Evolutionary conservation across 2,329 filamentous ascomycete species (phyloP), one percentile per base, ranked within the genome.

Genomic region (Fusarium udum): DNA sequence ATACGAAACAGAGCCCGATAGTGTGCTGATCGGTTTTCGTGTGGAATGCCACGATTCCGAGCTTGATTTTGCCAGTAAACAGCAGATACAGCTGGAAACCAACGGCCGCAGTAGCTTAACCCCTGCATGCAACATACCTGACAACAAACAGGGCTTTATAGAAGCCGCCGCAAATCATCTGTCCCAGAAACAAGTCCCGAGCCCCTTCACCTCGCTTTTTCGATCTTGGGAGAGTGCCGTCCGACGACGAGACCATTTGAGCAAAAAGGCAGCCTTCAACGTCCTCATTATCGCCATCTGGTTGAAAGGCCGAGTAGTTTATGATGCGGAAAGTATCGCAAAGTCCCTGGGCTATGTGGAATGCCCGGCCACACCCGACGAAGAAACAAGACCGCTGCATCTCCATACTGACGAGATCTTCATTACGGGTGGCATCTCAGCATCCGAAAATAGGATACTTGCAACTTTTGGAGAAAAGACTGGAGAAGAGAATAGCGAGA

Each of bases 201-300:
- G n/a, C 14, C 49, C 49, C 9, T 26, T 52, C 13, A 36, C 32
- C 13, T 52, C 32, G 18, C 32, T 52, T 26, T 52, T 22, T 12
- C 13, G 18, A 36, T 52, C 49, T 10, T 52, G 32, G 49, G 18
- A 36, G 32, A 36, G 49, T 3, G n/a, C n/a, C n/a, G 13, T 52
- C 18, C 6, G 7, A 11, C 18, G 9, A 32, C n/a, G 32, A 52
- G 13, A 26, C 18, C 4, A 15, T 20, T 22, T 36, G 32, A 36
- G 20, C 15, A 36, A 3, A 22, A 15, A 26, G 3, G 49, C 6
- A 36, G 49, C 13, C 13, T 6, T 0, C 9, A 4, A 26, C 4
- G 31, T 52, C 49, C 31, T 22, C n/a, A 36, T 52, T 22, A 52
- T 52, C 18, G 49, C 32, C 6, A 20, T 52, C n/a, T 52, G 32